Evolutionary conservation across 1,139 yeast species (phyloP), one percentile per base, ranked within the genome.

Genomic region (Yamadazyma triangularis): DNA sequence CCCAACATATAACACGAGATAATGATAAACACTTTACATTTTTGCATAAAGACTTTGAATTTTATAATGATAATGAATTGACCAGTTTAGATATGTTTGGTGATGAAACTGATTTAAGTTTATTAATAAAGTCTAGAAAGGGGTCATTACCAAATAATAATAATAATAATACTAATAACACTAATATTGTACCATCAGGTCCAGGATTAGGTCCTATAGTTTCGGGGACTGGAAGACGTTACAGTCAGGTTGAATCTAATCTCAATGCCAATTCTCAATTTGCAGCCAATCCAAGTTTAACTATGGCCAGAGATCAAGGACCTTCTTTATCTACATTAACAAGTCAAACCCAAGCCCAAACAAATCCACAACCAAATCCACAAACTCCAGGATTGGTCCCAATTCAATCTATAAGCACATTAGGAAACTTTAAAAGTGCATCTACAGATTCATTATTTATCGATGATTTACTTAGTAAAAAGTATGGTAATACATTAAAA

Each of bases 381-480:
- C 18, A 15, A 2, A 39, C 43, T 7, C 48, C 45, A 2, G 42
- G 35, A 7, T 27, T 44, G 3, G 31, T 43, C 3, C 47, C 48
- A 9, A 34, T 42, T n/a, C 58, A 54, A 27, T 59, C 65, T 2
- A 52, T 58, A 4, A 48, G 58, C 13, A 60, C 67, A 1, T 36
- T 61, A 12, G 50, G 50, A 4, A 56, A 58, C 32, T 45, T 57
- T 33, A 49, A 60, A 27, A 54, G 61, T 25, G 64, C 64, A 9
- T 60, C 66, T 4, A 60, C 63, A 2, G 67, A 60, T 36, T 58
- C 64, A 7, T 35, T 57, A 9, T 56, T 60, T 32, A 58, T 60
- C 28, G 63, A 58, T 36, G 64, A 58, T 33, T 36, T 57, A 11
- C 39, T 56, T 26, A 42, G 48, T 22, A 49, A 50, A 26, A 51